Percentiles rank a stretch among this genome's conserved stretches.
Evolutionary conservation across 2,329 filamentous ascomycete species (phyloP).

Genomic region (Neofusicoccum kwambonambiense): DNA sequence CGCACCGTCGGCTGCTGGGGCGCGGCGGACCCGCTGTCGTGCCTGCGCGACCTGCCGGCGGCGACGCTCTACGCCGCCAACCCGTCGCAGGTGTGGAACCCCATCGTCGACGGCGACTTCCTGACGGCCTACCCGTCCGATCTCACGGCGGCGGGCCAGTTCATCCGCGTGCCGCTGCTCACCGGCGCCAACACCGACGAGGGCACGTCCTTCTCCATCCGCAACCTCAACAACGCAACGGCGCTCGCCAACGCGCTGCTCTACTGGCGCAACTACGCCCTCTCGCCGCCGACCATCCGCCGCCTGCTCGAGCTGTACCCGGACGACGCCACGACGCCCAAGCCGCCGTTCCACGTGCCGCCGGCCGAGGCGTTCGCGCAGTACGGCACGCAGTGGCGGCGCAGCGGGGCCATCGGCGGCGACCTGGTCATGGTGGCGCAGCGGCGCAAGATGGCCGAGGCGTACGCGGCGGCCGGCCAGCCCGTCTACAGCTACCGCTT

Average conservation of each 20-base stretch:
- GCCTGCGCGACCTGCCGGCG: conserved; percentile 29
- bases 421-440: conserved; percentile 54
- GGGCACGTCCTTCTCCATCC: conserved; percentile 56
- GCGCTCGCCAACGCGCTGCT: conserved; percentile 49
- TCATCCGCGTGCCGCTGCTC: conserved; percentile 63
- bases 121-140: conserved; percentile 25
- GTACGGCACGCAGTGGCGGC: conserved; percentile 46
- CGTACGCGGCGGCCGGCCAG: conserved; percentile 44
- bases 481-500: conserved; percentile 58
- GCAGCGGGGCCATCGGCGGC: conserved; percentile 47
- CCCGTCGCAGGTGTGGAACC: conserved; percentile 21
- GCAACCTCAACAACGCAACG: conserved; percentile 54
- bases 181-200: conserved; percentile 66
- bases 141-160: conserved; percentile 46
- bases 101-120: conserved; percentile 29
- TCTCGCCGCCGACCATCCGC: conserved; percentile 35
- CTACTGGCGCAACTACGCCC: conserved; percentile 28
- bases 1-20: conserved; percentile 7
- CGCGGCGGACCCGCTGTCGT: conserved; percentile 33
- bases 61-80: conserved; percentile 28
- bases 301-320: conserved; percentile 32
- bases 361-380: neutral
- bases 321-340: conserved; percentile 23
- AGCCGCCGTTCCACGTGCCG: conserved; percentile 11
- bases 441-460: conserved; percentile 48